phyloP scores from a whole-genome alignment of 768 basidiomycete species.

The Roridomyces roridus region DNA sequence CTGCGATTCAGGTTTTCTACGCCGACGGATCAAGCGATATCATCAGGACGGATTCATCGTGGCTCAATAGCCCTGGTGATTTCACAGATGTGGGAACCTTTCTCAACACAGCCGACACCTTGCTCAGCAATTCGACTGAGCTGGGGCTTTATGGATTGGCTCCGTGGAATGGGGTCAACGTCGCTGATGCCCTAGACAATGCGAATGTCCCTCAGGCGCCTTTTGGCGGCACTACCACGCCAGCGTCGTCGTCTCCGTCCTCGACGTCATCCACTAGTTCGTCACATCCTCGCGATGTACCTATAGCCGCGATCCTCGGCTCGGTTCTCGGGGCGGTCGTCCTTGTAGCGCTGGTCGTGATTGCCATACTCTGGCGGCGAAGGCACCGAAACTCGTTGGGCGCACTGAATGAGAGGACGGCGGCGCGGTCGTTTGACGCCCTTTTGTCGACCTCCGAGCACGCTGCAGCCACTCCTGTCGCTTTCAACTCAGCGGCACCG shows the following conservation, averaged over 20 bases:
- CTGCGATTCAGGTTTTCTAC: slow-evolving; percentile 2
- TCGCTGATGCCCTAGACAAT: slow-evolving; percentile 1
- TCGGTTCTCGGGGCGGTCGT: not conserved
- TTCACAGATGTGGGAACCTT: not conserved
- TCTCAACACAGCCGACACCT: not conserved
- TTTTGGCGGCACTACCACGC: not conserved
- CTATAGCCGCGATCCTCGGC: not conserved
- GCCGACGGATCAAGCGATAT: slow-evolving; percentile 8
- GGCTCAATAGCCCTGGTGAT: not conserved
- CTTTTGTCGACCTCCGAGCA: no score
- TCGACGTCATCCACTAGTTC: not conserved
- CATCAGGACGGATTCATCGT: slow-evolving; percentile 10
- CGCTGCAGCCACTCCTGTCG: no score
- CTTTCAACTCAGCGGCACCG: no score
- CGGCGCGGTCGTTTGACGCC: no score
- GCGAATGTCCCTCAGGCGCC: not conserved
- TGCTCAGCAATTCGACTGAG: not conserved
- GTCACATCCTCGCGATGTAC: not conserved
- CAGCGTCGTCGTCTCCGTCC: not conserved
- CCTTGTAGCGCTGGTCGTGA: not conserved
- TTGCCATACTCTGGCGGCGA: not conserved
- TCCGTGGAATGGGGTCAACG: not conserved
- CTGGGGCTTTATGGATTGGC: not conserved
- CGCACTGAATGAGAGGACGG: no score
- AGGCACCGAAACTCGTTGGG: not conserved